These are phyloP conservation scores for Aspergillus jensenii DNA, from an alignment of 2,329 filamentous ascomycete genomes.

Conservation along the genomic window DNA sequence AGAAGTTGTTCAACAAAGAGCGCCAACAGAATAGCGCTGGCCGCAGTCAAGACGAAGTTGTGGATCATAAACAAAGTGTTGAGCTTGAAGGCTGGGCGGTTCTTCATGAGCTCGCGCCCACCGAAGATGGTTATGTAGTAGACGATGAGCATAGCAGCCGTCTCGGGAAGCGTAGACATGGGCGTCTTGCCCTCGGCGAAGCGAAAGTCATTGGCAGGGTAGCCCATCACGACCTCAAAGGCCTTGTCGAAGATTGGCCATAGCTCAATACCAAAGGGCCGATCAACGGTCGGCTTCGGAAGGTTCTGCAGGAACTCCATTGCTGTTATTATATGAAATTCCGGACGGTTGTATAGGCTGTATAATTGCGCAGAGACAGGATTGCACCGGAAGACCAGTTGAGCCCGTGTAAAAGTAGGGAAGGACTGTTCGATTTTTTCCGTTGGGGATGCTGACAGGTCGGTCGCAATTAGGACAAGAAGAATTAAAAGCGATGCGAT, in stretches of 20 bases:
- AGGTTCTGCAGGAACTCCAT: conserved; percentile 54
- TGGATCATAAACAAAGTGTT: conserved; percentile 90
- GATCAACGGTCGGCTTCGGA: conserved; percentile 78
- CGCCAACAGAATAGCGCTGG: conserved; percentile 75
- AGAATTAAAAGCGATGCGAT: conserved; percentile 16
- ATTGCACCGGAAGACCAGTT: conserved; percentile 1
- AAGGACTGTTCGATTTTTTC: conserved; percentile 9
- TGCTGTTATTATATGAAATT: conserved; percentile 14
- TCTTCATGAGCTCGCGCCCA: conserved; percentile 88
- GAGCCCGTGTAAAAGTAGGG: not conserved
- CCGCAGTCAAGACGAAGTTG: conserved; percentile 88
- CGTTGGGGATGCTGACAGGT: conserved; percentile 1
- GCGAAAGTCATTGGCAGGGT: conserved; percentile 79
- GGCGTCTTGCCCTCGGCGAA: conserved; percentile 81
- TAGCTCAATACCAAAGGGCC: conserved; percentile 84
- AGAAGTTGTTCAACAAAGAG: conserved; percentile 91
- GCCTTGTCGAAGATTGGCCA: conserved; percentile 94
- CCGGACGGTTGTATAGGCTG: not conserved
- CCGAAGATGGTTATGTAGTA: conserved; percentile 96
- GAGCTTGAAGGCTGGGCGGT: conserved; percentile 79
- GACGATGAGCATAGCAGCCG: conserved; percentile 73
- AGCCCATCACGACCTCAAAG: conserved; percentile 74
- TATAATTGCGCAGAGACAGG: conserved; percentile 6
- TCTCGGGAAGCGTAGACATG: conserved; percentile 86
- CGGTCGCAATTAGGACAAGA: conserved; percentile 12